Conservation (phyloP, 2,329 filamentous ascomycete species). For the Blastomyces silverae region DNA sequence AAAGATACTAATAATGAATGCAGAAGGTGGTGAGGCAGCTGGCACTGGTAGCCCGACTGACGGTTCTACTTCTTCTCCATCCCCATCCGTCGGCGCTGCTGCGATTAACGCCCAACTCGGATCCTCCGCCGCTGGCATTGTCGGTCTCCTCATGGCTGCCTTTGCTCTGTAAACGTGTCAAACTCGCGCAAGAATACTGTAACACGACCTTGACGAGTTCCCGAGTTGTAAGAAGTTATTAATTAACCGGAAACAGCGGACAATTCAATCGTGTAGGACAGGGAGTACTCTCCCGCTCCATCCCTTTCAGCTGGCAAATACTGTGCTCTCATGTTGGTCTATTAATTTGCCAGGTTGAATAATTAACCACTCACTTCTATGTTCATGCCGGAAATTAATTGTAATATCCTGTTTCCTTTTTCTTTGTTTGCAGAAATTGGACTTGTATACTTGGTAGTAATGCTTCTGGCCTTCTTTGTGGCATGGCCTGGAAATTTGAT, state of each 20-base stretch:
- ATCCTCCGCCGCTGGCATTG: constrained; percentile 31
- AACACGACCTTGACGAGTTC: neutral
- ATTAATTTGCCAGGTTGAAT: constrained; percentile 9
- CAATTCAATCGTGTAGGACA: neutral
- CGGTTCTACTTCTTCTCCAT: constrained; percentile 20
- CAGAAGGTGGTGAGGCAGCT: constrained; percentile 13
- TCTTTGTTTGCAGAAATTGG: constrained; percentile 5
- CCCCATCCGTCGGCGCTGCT: constrained; percentile 23
- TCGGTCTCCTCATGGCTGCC: constrained; percentile 34
- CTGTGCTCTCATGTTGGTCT: neutral
- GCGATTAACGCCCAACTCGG: constrained; percentile 28
- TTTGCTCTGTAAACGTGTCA: constrained; percentile 32
- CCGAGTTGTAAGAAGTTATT: neutral
- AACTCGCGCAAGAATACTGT: too few species aligned
- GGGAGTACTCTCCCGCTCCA: neutral
- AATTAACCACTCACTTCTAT: constrained; percentile 1
- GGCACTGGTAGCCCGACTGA: constrained; percentile 15
- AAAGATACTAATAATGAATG: neutral
- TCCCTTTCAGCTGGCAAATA: neutral
- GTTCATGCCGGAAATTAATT: neutral
- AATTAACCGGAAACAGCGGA: neutral
- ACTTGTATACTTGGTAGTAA: neutral
- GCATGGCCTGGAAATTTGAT: neutral
- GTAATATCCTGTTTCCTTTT: neutral
- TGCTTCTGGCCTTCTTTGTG: neutral